These are phyloP conservation scores for Sporothrix mexicana DNA, from an alignment of 2,329 filamentous ascomycete genomes.

Conservation along the genomic window DNA sequence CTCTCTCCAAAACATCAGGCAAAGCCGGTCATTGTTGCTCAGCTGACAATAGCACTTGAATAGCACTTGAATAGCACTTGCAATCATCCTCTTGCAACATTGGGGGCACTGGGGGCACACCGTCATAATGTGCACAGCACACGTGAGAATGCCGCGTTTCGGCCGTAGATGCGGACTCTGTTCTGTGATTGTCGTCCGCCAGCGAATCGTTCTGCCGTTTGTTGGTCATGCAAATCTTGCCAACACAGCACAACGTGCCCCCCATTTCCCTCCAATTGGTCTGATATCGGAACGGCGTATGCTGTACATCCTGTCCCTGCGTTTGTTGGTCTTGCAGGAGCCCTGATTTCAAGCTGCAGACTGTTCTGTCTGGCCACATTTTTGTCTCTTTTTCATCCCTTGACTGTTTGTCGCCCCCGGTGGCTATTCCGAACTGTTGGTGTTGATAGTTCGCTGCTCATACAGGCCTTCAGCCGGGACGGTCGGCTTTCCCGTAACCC, in stretches of 20 bases:
- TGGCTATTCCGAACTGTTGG: not conserved
- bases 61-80: no score
- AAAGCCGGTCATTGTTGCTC: not conserved
- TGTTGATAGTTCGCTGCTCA: not conserved
- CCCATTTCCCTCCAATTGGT: conserved; percentile 1
- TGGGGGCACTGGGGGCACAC: not conserved
- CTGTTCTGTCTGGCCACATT: not conserved
- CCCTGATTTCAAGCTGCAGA: not conserved
- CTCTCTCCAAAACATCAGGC: not conserved
- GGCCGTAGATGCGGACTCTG: conserved; percentile 16
- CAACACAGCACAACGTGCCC: conserved; percentile 20
- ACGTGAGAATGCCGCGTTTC: not conserved
- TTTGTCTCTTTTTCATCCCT: not conserved
- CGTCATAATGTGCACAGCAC: not conserved
- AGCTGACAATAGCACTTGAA: conserved; percentile 25
- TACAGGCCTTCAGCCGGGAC: not conserved
- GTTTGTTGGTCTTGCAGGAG: not conserved
- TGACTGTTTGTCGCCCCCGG: not conserved
- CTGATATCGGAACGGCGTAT: not conserved
- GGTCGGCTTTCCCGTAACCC: conserved; percentile 17
- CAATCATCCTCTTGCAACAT: not conserved
- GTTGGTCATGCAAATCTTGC: conserved; percentile 11
- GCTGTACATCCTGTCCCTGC: conserved; percentile 11
- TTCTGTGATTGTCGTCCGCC: conserved; percentile 7
- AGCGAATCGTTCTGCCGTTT: conserved; percentile 17